A percentile compares a stretch with the other conserved stretches of the same genome.
phyloP scores from a whole-genome alignment of 1,284 basidiomycete species.

The Ceratobasidium sp. region DNA sequence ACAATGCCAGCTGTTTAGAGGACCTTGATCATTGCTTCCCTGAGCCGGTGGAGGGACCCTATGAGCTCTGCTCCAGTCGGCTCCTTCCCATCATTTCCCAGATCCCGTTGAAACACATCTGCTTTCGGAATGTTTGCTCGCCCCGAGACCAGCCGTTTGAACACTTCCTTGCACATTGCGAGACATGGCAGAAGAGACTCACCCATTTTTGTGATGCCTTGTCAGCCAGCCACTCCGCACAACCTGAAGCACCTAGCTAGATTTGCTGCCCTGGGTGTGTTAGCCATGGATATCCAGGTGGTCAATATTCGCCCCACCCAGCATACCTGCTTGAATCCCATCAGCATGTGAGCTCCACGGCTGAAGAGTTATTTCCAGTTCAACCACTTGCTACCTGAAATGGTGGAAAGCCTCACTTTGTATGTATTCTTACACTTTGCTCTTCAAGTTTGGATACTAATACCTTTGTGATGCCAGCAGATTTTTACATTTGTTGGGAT shows the following conservation, averaged over 20 bases:
- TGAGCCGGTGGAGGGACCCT: background rate
- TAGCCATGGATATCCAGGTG: background rate
- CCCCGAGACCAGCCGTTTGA: background rate
- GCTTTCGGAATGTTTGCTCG: background rate
- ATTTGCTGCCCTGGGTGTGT: background rate
- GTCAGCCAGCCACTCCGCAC: background rate
- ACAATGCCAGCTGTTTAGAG: background rate
- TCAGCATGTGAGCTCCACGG: background rate
- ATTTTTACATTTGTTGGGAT: background rate
- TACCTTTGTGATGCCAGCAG: background rate
- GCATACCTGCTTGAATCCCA: background rate
- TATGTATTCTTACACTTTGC: background rate
- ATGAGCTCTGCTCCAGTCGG: background rate
- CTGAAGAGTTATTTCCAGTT: too few species aligned
- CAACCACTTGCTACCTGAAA: background rate
- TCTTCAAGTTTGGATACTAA: background rate
- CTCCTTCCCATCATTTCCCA: background rate
- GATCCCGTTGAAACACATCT: background rate
- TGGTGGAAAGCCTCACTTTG: background rate
- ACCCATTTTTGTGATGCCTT: background rate
- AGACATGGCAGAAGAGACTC: background rate
- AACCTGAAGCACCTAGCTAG: background rate
- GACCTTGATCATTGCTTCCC: background rate
- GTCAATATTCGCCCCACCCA: background rate
- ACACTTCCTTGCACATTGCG: background rate